Evolutionary conservation across 306 rosid genomes (phyloP), one percentile per base, ranked within the genome.

Genomic region (Cyamopsis tetragonoloba): DNA sequence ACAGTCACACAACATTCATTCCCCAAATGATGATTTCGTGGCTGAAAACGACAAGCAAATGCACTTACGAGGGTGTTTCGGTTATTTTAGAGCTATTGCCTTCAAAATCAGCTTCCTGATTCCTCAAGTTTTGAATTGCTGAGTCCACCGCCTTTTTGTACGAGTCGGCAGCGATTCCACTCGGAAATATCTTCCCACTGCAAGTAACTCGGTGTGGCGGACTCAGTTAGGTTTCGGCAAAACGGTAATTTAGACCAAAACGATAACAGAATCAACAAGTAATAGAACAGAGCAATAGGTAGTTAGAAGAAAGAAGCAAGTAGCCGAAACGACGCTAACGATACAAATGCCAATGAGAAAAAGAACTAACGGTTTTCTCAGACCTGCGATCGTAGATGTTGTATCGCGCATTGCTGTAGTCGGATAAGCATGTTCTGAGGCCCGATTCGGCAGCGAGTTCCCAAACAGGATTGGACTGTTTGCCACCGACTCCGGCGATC

Each of bases 401-500:
- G 44, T 76, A 89, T 70, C 91, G 87, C 41, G 97, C 96, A 88
- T 88, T 86, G 83, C 90, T 89, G 71, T 93, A 93, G 72, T 93
- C 98, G 37, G 98, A 93, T 77, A 86, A 83, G 84, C 89, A 83
- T 0, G 97, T 93, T 17, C 90, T 87, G 68, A 93, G 90, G 71
- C 77, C 83, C 0, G 85, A 80, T 32, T 86, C n/a, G 7, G 43
- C 54, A 38, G 97, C 96, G 66, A 89, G 97, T 70, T 93, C 95
- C 98, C 97, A 93, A 7, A 85, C 87, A 1, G 98, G 98, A 60
- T 93, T 93, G 12, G 84, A 43, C 63, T 88, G 81, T 13, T 50
- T 77, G 0, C 98, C 98, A 0, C 96, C 98, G 42, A 93, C 98
- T 18, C 98, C 98, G 35, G 88, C 96, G 23, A 93, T 90, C 98